These are phyloP conservation scores for Ambrosiella cleistominuta DNA, from an alignment of 2,329 filamentous ascomycete species.

Conservation along the genomic window DNA sequence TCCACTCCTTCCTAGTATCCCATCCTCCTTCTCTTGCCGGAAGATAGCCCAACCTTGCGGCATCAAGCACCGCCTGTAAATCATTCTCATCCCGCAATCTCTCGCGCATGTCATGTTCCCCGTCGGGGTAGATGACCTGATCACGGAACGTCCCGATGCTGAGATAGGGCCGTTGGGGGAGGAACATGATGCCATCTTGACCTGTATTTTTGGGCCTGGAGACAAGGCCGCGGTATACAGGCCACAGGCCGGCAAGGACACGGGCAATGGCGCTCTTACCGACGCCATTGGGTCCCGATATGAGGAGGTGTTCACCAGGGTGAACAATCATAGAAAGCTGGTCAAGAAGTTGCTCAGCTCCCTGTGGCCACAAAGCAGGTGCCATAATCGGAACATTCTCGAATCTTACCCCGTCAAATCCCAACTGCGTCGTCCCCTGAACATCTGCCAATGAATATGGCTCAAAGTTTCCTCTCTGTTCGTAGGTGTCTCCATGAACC, in stretches of 20 bases:
- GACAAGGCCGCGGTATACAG: conserved; percentile 81
- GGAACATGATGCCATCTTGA: conserved; percentile 92
- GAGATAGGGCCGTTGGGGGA: conserved; percentile 84
- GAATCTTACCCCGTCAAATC: conserved; percentile 83
- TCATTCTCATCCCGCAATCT: conserved; percentile 58
- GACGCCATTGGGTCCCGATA: conserved; percentile 86
- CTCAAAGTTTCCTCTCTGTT: conserved; percentile 50
- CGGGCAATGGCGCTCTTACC: conserved; percentile 82
- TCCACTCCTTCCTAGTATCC: conserved; percentile 96
- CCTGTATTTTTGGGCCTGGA: conserved; percentile 67
- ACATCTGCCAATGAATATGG: conserved; percentile 79
- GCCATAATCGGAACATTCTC: conserved; percentile 89
- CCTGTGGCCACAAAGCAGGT: conserved; percentile 70
- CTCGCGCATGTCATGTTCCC: conserved; percentile 81
- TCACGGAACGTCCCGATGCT: conserved; percentile 84
- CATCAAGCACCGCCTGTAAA: conserved; percentile 60
- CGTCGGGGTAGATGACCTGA: conserved; percentile 95
- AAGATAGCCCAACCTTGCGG: conserved; percentile 73
- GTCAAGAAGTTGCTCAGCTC: conserved; percentile 81
- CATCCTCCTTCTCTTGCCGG: conserved; percentile 85
- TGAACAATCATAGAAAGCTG: conserved; percentile 78
- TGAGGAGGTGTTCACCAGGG: conserved; percentile 79
- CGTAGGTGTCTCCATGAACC: conserved; percentile 80
- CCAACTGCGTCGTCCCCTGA: conserved; percentile 83
- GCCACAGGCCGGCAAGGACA: conserved; percentile 85